Base-by-base conservation (phyloP, 192 early-diverging fungal species). In the Podila verticillata region DNA sequence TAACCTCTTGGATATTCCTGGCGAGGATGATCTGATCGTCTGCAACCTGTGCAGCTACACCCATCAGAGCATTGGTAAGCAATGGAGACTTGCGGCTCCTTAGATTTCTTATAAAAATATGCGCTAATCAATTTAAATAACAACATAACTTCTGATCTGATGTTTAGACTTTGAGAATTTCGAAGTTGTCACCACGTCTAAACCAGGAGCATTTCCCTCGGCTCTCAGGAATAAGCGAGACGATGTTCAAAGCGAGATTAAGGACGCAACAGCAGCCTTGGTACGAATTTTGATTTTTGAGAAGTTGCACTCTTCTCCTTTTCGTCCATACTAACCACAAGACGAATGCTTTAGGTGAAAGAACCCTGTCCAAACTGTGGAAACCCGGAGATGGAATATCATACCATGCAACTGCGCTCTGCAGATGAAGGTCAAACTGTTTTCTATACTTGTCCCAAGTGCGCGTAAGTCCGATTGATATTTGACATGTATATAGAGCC, bases 401-500 rank as follows among this genome's bases (percentile, higher is more conserved):
- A 97, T 75, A 98, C 98, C 4, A 94, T 96, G 84, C 98, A 99
- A 82, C 85, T 99, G 79, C 93, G 98, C 54, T 95, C 94, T 69
- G 98, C 98, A 17, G 98, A 99, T 91, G 98, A 99, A 92, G 98
- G 98, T 48, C 98, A 99, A 85, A 99, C 98, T n/a, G 91, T 99
- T n/a, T 99, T 99, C 80, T 98, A 97, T 85, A 93, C 89, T 70
- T 99, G 98, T 85, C 88, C 91, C 47, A 95, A 97, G 85, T 99
- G 98, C 87, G 96, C 96, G 86, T 95, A 93, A 68, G 87, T 84
- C 34, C 26, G 22, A 12, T 24, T 36, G 36, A 6, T 54, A 0
- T 22, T 44, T 36, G 39, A n/a, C 7, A 7, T 24, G 22, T 17
- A 32, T 10, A 48, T 54, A 15, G 13, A 17, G 32, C 3, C 22